These are phyloP conservation scores for Colletotrichum chlorophyti DNA, from an alignment of 2,329 filamentous ascomycete genomes.

Conservation along the genomic window DNA sequence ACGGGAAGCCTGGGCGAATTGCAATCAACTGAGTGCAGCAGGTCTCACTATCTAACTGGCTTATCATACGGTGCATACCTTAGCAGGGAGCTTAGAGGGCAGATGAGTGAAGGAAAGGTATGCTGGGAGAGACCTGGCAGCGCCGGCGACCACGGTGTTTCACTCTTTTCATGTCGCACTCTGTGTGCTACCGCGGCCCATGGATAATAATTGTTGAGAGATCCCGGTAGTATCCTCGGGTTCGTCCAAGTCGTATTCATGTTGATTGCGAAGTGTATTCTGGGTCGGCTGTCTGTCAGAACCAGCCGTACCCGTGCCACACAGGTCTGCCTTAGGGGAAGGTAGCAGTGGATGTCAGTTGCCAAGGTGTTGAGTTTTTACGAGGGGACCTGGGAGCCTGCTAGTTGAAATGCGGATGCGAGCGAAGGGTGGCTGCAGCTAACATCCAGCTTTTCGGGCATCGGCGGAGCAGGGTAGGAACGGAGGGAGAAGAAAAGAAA, in stretches of 20 bases:
- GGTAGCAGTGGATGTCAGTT: background rate
- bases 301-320: no score
- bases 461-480: background rate
- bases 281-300: no score
- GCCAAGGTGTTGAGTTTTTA: background rate
- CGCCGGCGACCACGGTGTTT: conserved; percentile 6
- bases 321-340: no score
- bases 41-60: no score
- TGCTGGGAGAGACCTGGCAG: conserved; percentile 11
- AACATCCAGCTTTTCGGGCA: background rate
- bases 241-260: background rate
- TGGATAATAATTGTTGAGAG: conserved; percentile 3
- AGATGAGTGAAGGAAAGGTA: no score
- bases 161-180: no score
- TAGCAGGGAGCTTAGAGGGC: no score
- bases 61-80: no score
- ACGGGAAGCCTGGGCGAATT: background rate
- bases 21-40: conserved; percentile 19
- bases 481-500: background rate
- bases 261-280: conserved; percentile 1
- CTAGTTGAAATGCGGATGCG: background rate
- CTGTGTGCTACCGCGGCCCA: background rate
- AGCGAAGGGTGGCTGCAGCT: background rate
- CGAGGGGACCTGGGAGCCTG: no score
- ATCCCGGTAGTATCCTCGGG: background rate